These are phyloP conservation scores for Ceratocystiopsis minuta DNA, from an alignment of 2,329 filamentous ascomycete species.

Conservation along the genomic window DNA sequence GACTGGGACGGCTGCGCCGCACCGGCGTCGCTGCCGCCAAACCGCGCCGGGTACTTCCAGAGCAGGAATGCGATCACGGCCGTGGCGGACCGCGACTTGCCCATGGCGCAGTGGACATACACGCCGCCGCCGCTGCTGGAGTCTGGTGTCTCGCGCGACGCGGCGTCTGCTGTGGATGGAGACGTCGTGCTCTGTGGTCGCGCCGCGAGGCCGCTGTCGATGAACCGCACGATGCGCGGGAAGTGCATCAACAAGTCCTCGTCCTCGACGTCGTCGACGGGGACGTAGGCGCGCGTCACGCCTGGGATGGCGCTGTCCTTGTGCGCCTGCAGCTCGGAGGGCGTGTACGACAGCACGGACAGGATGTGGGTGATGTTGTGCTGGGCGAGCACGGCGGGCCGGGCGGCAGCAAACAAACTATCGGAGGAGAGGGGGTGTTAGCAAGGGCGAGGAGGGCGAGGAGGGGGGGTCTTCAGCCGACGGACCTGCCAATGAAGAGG, in stretches of 20 bases:
- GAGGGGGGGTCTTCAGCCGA: background rate
- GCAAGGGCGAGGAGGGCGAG: background rate
- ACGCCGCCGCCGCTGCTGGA: constrained; percentile 23
- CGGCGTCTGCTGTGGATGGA: no score
- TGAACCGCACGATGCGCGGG: constrained; percentile 62
- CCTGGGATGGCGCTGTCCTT: constrained; percentile 40
- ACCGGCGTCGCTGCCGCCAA: constrained; percentile 10
- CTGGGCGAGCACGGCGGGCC: constrained; percentile 44
- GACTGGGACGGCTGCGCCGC: no score
- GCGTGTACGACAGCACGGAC: constrained; percentile 44
- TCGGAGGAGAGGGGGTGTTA: constrained; percentile 6
- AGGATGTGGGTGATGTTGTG: constrained; percentile 76
- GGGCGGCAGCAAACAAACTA: constrained; percentile 67
- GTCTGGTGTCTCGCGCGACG: no score
- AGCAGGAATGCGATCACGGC: constrained; percentile 75
- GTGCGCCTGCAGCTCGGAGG: constrained; percentile 18
- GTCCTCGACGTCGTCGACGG: constrained; percentile 81
- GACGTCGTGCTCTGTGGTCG: no score
- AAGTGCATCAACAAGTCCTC: constrained; percentile 74
- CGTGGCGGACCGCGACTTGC: constrained; percentile 81
- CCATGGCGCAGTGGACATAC: constrained; percentile 68
- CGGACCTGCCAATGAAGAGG: constrained; percentile 62
- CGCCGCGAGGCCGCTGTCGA: constrained; percentile 60
- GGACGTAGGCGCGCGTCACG: constrained; percentile 27
- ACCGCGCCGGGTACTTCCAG: constrained; percentile 39